phyloP scores from a whole-genome alignment of 345 rosid genomes.

The Gossypioides kirkii region DNA sequence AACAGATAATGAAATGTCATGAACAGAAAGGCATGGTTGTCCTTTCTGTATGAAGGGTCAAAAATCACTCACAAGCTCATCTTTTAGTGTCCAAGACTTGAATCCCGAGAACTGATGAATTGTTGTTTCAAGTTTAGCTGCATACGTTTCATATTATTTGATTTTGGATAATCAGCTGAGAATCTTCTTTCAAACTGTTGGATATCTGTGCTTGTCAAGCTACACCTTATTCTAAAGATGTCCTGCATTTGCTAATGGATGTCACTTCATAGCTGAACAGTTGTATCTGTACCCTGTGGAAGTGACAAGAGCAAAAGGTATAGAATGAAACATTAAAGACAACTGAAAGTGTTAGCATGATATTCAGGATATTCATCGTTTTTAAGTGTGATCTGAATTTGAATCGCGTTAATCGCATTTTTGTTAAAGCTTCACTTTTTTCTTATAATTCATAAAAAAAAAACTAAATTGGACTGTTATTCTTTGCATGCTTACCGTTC shows the following conservation, averaged over 20 bases:
- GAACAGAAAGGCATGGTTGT: neutral
- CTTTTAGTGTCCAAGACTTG: neutral
- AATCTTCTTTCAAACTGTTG: neutral
- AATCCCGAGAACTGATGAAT: neutral
- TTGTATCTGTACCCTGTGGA: constrained; percentile 21
- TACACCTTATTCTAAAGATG: neutral
- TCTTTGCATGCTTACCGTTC: neutral
- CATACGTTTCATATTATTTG: neutral
- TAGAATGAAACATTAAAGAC: neutral
- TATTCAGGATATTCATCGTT: too few relatives aligned
- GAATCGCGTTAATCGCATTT: too few relatives aligned
- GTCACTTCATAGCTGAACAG: constrained; percentile 3
- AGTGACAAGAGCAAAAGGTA: neutral
- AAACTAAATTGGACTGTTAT: neutral
- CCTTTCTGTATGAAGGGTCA: constrained; percentile 1
- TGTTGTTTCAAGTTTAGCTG: neutral
- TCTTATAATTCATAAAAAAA: too few relatives aligned
- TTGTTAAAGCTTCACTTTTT: too few relatives aligned
- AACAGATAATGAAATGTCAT: neutral
- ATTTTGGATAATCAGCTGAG: neutral
- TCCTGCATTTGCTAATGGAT: neutral
- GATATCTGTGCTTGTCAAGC: neutral
- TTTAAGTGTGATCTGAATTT: too few relatives aligned
- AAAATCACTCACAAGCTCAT: neutral
- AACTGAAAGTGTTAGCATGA: too few relatives aligned